Conservation (phyloP, 345 rosid species). For the Salix suchowensis region DNA sequence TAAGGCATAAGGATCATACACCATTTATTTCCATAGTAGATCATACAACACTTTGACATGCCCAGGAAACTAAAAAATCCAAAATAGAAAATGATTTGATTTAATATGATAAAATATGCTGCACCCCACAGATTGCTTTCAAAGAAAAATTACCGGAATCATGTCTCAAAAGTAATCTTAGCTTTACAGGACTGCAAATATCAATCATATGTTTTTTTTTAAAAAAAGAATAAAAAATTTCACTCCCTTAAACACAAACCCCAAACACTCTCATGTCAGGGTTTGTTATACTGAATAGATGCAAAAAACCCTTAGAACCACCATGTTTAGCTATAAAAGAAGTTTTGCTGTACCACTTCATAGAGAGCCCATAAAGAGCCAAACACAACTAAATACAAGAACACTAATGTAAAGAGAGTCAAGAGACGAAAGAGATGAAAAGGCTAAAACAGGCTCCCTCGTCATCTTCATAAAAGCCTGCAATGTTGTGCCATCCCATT, state of each 20-base stretch:
- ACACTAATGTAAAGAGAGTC: no score
- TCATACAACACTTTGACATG: not conserved
- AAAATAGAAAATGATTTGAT: no score
- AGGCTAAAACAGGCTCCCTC: no score
- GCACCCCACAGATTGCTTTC: not conserved
- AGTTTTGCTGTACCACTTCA: not conserved
- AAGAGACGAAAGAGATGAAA: no score
- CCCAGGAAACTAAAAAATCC: not conserved
- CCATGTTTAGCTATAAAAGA: not conserved
- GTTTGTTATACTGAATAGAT: not conserved
- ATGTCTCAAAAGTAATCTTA: not conserved
- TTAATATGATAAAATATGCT: no score
- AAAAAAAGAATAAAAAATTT: not conserved
- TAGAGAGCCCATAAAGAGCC: not conserved
- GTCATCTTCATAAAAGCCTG: no score
- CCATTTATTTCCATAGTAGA: no score
- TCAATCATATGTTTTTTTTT: not conserved
- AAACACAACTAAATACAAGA: no score
- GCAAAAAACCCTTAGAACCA: not conserved
- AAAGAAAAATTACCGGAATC: not conserved
- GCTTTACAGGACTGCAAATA: not conserved
- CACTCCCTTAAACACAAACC: no score
- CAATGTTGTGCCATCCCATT: no score
- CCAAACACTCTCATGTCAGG: not conserved
- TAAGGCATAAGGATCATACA: not conserved